Evolutionary conservation across 768 basidiomycete species (phyloP), one percentile per base, ranked within the genome.

Genomic region (Cyclocybe aegerita): DNA sequence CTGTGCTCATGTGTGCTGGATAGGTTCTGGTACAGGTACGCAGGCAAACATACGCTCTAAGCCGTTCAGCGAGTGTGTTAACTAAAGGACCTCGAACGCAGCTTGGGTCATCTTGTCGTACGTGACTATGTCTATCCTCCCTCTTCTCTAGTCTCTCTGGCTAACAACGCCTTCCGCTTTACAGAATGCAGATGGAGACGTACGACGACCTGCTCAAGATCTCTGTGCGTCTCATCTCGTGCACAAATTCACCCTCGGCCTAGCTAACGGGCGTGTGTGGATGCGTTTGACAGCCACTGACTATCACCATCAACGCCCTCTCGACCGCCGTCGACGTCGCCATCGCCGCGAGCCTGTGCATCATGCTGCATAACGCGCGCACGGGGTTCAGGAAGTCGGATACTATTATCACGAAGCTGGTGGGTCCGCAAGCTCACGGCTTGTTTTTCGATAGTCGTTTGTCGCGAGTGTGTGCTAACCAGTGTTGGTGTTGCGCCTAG

Each of bases 341-440:
- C 7, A 83, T 83, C 34, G 80, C 82, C 0, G 45, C 50, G 9
- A 70, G 70, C n/a, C 70, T 83, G 2, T 77, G 75, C 46, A 53
- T 60, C 39, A 56, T 83, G 49, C 66, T 83, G 32, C 73, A 78
- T 9, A 64, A 50, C 11, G 74, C 79, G 1, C 70, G 79, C 8
- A 81, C 81, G 5, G 79, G 80, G 2, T 82, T 81, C 63, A 70
- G 67, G 42, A 76, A 65, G 79, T 75, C 77, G 7, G 80, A 82
- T 53, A 74, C 67, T 0, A 71, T 82, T 62, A 77, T 84, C 52
- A 80, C 69, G 49, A 73, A 68, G 48, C 53, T 83, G 50, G 74
- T 72, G 29, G 16, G 71, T 55, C 17, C 2, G 10, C 6, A 1
- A 1, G 36, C 16, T 43, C 36, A 23, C 4, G 2, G 2, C 23